Base-by-base conservation (phyloP, 176 grass and related monocot species). In the Avena atlantica region DNA sequence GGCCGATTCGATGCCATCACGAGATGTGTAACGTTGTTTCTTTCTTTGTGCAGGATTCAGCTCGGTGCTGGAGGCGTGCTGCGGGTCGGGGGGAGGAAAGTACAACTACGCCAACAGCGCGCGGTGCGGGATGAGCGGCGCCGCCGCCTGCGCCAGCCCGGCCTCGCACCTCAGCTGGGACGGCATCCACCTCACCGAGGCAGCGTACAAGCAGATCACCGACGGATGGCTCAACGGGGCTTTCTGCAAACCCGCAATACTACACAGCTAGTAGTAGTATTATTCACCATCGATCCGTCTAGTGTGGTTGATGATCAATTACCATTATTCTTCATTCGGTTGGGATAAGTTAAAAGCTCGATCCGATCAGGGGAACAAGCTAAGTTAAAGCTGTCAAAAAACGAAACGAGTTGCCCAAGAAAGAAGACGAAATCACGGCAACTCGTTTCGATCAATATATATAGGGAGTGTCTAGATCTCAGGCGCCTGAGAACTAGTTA, bases 111-210 rank as follows among this genome's bases (percentile, higher is more conserved):
- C 91, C 68, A 85, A 92, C 64, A 62, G 16, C 24, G 81, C 82
- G 71, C 29, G 90, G 48, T 94, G 93, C 68, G 87, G 85, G 16
- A 87, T 90, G 90, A 7, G 75, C 8, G 90, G 90, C 52, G 82
- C 87, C 2, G 21, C 57, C 29, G 87, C 90, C n/a, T 94, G 93
- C 90, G 13, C 87, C 81, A 84, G 83, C 72, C 89, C 90, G 53
- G 74, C 93, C 27, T 9, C 81, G n/a, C 83, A 92, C 57, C 81
- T 94, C 59, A 94, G 90, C 93, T 94, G 93, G 93, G 93, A 94
- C 78, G 93, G 90, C 85, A 94, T 94, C 83, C 93, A 92, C 90
- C 85, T 94, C 78, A 94, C 93, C 27, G 93, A 94, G 93, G 90
- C 88, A 0, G 93, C 93, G 0, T 89, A 92, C 85, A 87, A 89